phyloP scores from a whole-genome alignment of 306 rosid species.

The Ormosia emarginata region DNA sequence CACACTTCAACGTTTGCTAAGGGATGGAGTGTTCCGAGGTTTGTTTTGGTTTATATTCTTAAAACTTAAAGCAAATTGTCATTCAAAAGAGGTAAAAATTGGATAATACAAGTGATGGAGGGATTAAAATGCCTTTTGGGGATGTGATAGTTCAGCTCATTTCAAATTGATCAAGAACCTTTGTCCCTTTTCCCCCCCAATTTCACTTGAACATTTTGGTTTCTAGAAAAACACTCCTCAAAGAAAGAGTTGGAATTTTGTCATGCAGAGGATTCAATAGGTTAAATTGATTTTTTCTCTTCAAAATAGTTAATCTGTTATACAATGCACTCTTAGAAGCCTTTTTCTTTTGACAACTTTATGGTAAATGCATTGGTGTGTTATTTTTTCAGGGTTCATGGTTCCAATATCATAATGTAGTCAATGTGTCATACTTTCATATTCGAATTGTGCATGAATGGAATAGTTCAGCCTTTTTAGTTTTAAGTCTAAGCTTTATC shows the following conservation, averaged over 20 bases:
- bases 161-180: neutral
- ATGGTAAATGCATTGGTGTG: neutral
- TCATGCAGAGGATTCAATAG: neutral
- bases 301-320: neutral
- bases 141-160: neutral
- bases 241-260: neutral
- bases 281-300: neutral
- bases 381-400: neutral
- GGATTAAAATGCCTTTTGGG: neutral
- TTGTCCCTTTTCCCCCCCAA: neutral
- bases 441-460: neutral
- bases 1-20: conserved; percentile 98
- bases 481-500: neutral
- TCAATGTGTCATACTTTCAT: neutral
- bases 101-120: neutral
- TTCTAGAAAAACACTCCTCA: neutral
- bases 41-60: conserved; percentile 21
- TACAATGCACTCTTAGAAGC: neutral
- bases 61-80: neutral
- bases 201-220: neutral
- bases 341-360: neutral
- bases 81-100: neutral
- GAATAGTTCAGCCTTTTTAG: neutral
- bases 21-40: conserved; percentile 99
- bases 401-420: neutral